Evolutionary conservation across 768 basidiomycete species (phyloP), one percentile per base, ranked within the genome.

Genomic region (Phanerodontia chrysosporium): DNA sequence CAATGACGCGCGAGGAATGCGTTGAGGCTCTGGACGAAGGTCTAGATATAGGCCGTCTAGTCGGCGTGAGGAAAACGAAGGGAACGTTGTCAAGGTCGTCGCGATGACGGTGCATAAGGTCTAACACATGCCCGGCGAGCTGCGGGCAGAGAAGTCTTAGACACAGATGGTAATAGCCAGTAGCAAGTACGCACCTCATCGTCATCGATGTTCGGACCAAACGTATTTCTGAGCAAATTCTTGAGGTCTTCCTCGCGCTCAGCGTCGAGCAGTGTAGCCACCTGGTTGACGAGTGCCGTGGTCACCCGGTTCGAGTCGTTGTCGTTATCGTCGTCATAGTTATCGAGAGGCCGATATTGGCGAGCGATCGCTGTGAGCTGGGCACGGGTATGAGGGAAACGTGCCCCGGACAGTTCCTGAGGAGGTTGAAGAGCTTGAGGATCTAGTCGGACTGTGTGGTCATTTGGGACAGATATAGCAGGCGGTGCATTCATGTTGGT

Each of bases 41-140:
- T 10, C 90, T 83, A 12, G 90, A 91, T 52, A 87, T 80, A 29
- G 90, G 90, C 21, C 90, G 83, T 60, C 87, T 80, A 30, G 86
- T 89, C 22, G 89, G 88, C 4, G 89, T 92, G 51, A 93, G 77
- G 74, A 88, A 90, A 57, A 92, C 75, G 69, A 93, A 93, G 0
- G 90, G 90, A 6, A 91, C 87, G 21, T 89, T 88, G 13, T 87
- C 84, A 42, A 88, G 76, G 76, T 92, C 87, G 80, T 96, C 94
- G 61, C 85, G 81, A 72, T 95, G 91, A 74, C 90, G 89, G 75
- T 98, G 95, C 95, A 98, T 97, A 62, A 97, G 82, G 69, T 96
- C 93, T 21, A 98, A 78, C 59, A 95, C 91, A 69, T 87, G 84
- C 66, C 95, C 90, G 69, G 97, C 95, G 62, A 93, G 76, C 89